Base-by-base conservation (phyloP, 768 basidiomycete genomes). In the Pisolithus sp. region DNA sequence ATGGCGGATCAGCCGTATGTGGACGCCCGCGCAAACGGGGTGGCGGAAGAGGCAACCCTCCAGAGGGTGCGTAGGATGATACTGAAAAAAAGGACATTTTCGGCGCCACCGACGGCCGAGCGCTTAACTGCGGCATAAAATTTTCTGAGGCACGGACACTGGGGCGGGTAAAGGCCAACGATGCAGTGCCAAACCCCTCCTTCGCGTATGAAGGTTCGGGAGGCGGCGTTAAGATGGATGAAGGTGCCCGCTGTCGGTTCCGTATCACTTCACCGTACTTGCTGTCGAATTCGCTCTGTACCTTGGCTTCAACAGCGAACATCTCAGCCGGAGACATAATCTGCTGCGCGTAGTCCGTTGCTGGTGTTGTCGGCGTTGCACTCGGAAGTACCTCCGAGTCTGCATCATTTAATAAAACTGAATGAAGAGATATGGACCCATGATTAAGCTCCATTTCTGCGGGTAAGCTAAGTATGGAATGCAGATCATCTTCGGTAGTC, bases 281-380 rank as follows among this genome's bases (percentile, higher is more conserved):
- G 13, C 42, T 47, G 10, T 59, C 55, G 38, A 59, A 59, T 60
- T 62, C 76, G 62, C 57, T 65, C 42, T 53, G 77, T 59, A 64
- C 57, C 53, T 75, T 72, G 40, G 77, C 80, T 59, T 85, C 83
- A 9, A 86, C 67, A 63, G 75, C 73, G 20, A 80, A 74, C 71
- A 85, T 75, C 51, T 85, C 81, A 17, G 80, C 82, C 21, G 81
- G 79, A 15, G 83, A 80, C 76, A 86, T 76, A 54, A 86, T 86
- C 38, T 77, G 77, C 61, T 84, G 81, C 5, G 68, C 72, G 63
- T 83, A 82, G 26, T 83, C 82, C 15, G 66, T 57, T 4, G 57
- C 53, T 8, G 60, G 60, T 13, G 53, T 49, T 5, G 55, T 54
- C 44, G 46, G 20, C 5, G 73, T 72, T 52, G 73, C 75, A 41